Conservation (phyloP, 192 early-diverging fungal genomes). For the Jimgerdemannia flammicorona region DNA sequence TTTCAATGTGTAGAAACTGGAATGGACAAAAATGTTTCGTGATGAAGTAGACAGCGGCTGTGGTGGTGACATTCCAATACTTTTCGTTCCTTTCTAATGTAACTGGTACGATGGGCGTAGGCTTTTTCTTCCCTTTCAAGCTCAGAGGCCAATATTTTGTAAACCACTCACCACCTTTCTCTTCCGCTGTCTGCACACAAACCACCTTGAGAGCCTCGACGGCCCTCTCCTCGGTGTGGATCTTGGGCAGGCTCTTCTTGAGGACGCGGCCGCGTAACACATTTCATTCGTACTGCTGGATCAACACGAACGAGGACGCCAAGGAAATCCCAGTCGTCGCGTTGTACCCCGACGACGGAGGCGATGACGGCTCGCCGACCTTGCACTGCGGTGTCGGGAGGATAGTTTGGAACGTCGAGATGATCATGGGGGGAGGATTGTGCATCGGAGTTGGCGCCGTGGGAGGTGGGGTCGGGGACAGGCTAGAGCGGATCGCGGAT, state of each 20-base stretch:
- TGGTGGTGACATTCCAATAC: no score
- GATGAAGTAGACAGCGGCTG: no score
- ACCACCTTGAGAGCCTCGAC: slow-evolving; percentile 25
- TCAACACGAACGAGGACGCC: slow-evolving; percentile 30
- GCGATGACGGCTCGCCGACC: neutral
- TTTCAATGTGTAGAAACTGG: no score
- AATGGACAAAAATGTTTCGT: no score
- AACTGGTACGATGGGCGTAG: no score
- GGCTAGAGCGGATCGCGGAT: slow-evolving; percentile 7
- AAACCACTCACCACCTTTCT: slow-evolving; percentile 46
- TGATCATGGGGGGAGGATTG: neutral
- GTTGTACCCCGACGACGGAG: neutral
- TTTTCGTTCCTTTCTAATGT: no score
- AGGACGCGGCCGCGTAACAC: slow-evolving; percentile 18
- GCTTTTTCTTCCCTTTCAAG: no score
- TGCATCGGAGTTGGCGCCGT: neutral
- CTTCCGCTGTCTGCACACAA: slow-evolving; percentile 27
- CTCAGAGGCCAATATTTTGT: no score
- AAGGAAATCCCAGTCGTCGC: neutral
- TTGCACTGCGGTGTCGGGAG: slow-evolving; percentile 18
- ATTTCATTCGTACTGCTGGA: slow-evolving; percentile 35
- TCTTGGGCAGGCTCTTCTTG: slow-evolving; percentile 46
- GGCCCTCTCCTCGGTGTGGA: slow-evolving; percentile 47
- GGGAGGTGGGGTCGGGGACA: slow-evolving; percentile 23
- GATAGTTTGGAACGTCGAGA: slow-evolving; percentile 20